Evolutionary conservation across 179 eudicot genomes (phyloP).

Genomic region (Beta corolliflora): DNA sequence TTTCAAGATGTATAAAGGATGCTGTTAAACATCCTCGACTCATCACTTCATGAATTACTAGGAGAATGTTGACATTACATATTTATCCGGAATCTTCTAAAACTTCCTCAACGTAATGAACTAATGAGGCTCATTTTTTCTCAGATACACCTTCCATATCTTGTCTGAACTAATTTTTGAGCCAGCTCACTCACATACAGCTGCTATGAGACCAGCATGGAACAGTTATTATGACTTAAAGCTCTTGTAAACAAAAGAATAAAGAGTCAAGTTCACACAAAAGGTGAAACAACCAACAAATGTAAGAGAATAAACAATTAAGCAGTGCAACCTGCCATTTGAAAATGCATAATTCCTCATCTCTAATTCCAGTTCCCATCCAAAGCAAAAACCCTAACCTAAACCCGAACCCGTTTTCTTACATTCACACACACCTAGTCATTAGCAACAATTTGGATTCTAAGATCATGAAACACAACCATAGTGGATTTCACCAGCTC

Average conservation of each 20-base stretch:
- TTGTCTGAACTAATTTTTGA: background rate
- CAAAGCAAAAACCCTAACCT: background rate
- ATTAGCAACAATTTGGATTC: background rate
- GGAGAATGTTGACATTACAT: constrained; percentile 2
- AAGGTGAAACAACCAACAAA: too few species aligned
- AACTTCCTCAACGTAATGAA: background rate
- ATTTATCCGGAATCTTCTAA: background rate
- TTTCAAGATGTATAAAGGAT: background rate
- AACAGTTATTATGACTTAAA: background rate
- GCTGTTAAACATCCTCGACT: background rate
- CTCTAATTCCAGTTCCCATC: constrained; percentile 1
- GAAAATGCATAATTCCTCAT: too few species aligned
- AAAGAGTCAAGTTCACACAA: background rate
- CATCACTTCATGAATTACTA: background rate
- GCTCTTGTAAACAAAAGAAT: too few species aligned
- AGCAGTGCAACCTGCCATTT: background rate
- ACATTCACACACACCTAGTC: background rate
- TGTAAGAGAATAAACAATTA: background rate
- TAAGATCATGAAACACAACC: background rate
- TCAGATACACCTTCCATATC: background rate
- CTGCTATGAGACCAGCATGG: too few species aligned
- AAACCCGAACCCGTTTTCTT: background rate
- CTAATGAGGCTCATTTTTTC: background rate
- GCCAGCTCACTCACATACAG: background rate
- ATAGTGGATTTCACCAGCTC: background rate